Evolutionary conservation across 1,139 yeast species (phyloP).

Genomic region (Chernovozyma sophiae-reginae): DNA sequence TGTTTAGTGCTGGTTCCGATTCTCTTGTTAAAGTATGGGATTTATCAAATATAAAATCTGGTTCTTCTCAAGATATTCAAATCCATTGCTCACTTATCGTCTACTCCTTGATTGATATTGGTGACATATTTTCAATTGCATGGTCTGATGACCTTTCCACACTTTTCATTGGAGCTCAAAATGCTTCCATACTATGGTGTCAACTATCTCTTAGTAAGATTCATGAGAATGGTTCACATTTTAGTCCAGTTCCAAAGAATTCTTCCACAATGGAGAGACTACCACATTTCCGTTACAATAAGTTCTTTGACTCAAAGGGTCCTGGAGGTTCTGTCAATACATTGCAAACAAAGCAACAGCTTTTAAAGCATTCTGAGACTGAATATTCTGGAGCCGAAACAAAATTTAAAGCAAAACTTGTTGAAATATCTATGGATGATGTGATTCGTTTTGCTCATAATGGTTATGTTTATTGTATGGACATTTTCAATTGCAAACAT

Average conservation of each 20-base stretch:
- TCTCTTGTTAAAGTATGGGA: conserved; percentile 87
- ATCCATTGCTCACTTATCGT: conserved; percentile 54
- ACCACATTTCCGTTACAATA: conserved; percentile 80
- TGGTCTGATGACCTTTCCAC: conserved; percentile 62
- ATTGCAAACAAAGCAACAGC: conserved; percentile 29
- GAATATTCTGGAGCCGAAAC: conserved; percentile 2
- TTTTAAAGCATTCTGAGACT: conserved; percentile 16
- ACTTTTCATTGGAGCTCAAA: conserved; percentile 84
- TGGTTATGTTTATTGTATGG: conserved; percentile 81
- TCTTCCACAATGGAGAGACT: conserved; percentile 34
- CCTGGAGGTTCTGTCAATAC: conserved; percentile 61
- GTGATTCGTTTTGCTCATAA: conserved; percentile 81
- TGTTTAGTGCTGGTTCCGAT: conserved; percentile 88
- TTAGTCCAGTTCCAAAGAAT: background rate
- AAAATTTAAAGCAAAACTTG: conserved; percentile 25
- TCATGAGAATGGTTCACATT: background rate
- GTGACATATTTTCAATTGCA: conserved; percentile 83
- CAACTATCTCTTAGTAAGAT: conserved; percentile 20
- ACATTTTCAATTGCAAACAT: conserved; percentile 18
- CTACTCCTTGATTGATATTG: conserved; percentile 82
- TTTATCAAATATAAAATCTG: conserved; percentile 19
- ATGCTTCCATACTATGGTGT: conserved; percentile 82
- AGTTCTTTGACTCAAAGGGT: conserved; percentile 86
- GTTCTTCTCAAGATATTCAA: conserved; percentile 8
- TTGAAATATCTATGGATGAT: conserved; percentile 68